These are phyloP conservation scores for Miscanthus sacchariflorus DNA, from an alignment of 202 grass and related monocot species.

Conservation along the genomic window DNA sequence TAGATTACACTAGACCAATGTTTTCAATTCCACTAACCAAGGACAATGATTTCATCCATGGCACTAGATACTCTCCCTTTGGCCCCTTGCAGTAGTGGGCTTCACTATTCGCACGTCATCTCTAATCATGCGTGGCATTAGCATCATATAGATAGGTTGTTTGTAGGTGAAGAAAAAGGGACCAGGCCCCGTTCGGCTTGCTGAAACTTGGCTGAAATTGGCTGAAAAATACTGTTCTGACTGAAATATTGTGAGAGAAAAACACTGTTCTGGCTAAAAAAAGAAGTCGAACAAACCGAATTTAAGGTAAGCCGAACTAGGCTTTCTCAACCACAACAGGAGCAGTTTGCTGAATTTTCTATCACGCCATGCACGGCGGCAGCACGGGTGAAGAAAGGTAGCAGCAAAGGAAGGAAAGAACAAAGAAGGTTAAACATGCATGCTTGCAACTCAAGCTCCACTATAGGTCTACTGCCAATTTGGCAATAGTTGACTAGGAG, in stretches of 20 bases:
- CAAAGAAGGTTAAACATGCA: slow-evolving; percentile 6
- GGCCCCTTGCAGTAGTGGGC: slow-evolving; percentile 38
- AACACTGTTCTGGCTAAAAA: too few relatives aligned
- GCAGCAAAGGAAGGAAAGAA: background rate
- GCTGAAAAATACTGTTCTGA: too few relatives aligned
- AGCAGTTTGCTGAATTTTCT: slow-evolving; percentile 44
- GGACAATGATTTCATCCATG: slow-evolving; percentile 55
- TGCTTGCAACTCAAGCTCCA: slow-evolving; percentile 48
- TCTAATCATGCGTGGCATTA: slow-evolving; percentile 45
- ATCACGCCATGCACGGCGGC: background rate
- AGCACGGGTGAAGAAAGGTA: slow-evolving; percentile 29
- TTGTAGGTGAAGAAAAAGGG: slow-evolving; percentile 42
- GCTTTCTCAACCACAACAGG: slow-evolving; percentile 37
- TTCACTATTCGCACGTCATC: slow-evolving; percentile 54
- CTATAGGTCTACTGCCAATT: slow-evolving; percentile 14
- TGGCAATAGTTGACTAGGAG: slow-evolving; percentile 23
- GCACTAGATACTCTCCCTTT: slow-evolving; percentile 53
- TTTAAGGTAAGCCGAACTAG: too few relatives aligned
- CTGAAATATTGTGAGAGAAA: too few relatives aligned
- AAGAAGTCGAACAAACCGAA: too few relatives aligned
- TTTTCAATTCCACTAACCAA: slow-evolving; percentile 59
- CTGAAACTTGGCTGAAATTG: too few relatives aligned
- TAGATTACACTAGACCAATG: slow-evolving; percentile 39
- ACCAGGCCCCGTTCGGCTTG: background rate
- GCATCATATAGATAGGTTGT: slow-evolving; percentile 50